phyloP scores from a whole-genome alignment of 352 stramenopile genomes.

The Pythium chondricola region DNA sequence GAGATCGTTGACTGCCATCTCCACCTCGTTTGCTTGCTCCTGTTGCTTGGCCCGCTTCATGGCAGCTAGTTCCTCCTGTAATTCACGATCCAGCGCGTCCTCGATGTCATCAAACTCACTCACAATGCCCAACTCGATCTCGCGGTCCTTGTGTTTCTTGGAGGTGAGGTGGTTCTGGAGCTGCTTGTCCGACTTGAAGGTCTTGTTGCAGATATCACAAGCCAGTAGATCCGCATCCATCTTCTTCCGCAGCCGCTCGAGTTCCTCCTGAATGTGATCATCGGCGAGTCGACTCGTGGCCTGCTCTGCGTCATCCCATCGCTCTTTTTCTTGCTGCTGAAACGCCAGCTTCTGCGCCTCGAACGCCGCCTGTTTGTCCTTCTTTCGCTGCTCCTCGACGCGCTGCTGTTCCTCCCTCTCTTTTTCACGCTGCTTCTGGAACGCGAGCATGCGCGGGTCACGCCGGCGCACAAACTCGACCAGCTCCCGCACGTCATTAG shows the following conservation, averaged over 20 bases:
- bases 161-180: constrained; percentile 72
- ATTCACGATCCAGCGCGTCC: constrained; percentile 48
- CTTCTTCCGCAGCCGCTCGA: constrained; percentile 59
- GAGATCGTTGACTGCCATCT: no score
- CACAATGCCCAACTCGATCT: constrained; percentile 56
- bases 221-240: constrained; percentile 60
- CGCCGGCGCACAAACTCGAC: constrained; percentile 81
- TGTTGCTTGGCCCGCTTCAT: constrained; percentile 28
- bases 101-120: constrained; percentile 51
- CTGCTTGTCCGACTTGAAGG: constrained; percentile 81
- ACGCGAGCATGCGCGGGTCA: constrained; percentile 59
- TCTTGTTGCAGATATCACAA: constrained; percentile 79
- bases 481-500: constrained; percentile 66
- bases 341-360: constrained; percentile 57
- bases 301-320: constrained; percentile 37
- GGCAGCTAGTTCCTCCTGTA: constrained; percentile 48
- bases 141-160: constrained; percentile 79
- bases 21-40: constrained; percentile 7
- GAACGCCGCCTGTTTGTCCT: constrained; percentile 50
- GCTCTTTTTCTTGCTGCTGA: constrained; percentile 57
- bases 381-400: constrained; percentile 48
- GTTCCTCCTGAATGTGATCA: constrained; percentile 52
- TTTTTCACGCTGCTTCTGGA: constrained; percentile 63
- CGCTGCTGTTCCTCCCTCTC: constrained; percentile 39
- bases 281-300: constrained; percentile 47